Evolutionary conservation across 2,329 filamentous ascomycete species (phyloP), one percentile per base, ranked within the genome.

Genomic region (Calonectria hawksworthii): DNA sequence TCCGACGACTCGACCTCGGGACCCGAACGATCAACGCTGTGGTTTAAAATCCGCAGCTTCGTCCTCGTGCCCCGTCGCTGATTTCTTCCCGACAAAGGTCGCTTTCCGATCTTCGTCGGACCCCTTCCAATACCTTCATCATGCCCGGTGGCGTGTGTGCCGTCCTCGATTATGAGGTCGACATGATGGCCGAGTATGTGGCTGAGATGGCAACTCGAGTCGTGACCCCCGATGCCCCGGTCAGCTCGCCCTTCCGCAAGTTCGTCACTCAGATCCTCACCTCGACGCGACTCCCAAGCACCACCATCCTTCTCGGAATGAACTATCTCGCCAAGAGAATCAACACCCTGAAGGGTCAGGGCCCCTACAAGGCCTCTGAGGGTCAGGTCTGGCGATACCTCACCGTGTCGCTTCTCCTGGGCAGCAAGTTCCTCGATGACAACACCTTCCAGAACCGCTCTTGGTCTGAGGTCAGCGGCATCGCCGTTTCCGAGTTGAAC

Each of bases 381-480:
- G 94, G 93, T 54, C 93, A 97, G 83, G 91, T 98, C 70, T 98
- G 96, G 90, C 94, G 95, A 75, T 93, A 98, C 87, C 90, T 98
- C 77, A 98, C 96, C 9, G 94, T 96, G 47, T 92, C 94, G 10
- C 88, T 98, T 72, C 90, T 98, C 67, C 89, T 98, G 68, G 96
- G 95, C 74, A 98, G 95, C 92, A 98, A 98, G 87, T 98, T 98
- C 82, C 89, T 98, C 78, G 96, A 98, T 82, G 96, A 98, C 89
- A 98, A 98, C 86, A 98, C 96, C 8, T 98, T 98, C 86, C 96
- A 98, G 89, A 98, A 98, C 87, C 94, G 95, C 70, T 98, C 96
- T 1, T 98, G 96, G 96, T 95, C 96, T 7, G 96, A 98, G 83
- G 96, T 98, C 68, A 98, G 95, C 85, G 95, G 95, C 75, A 98